phyloP scores from a whole-genome alignment of 116 monocot genomes.

The Phalaenopsis hybrid region DNA sequence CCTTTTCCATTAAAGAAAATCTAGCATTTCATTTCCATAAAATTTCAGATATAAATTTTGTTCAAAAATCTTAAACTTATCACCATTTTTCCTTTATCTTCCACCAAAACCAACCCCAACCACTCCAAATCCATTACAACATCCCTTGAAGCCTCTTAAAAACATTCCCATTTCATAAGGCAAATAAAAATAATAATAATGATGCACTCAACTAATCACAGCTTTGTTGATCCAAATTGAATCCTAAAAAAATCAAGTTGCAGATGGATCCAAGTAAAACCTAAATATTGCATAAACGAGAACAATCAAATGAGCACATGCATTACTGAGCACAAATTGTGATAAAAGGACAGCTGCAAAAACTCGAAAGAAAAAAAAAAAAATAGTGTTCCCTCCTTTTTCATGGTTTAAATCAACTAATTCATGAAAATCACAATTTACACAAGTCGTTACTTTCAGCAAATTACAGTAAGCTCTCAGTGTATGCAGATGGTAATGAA shows the following conservation, averaged over 20 bases:
- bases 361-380: background rate
- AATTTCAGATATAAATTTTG: no score
- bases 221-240: background rate
- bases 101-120: no score
- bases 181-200: background rate
- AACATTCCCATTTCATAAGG: background rate
- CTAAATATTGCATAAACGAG: background rate
- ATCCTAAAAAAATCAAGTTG: background rate
- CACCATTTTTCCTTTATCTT: no score
- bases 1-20: no score
- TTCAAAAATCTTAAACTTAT: no score
- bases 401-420: background rate
- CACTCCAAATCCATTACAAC: no score
- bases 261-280: background rate
- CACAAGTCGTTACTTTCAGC: background rate
- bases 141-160: no score
- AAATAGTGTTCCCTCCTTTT: background rate
- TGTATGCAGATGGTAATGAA: background rate
- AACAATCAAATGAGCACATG: background rate
- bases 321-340: background rate
- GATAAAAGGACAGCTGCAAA: background rate
- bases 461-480: background rate
- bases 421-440: no score
- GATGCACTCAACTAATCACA: background rate
- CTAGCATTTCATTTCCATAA: no score